phyloP scores from a whole-genome alignment of 225 moss, liverwort and hornwort genomes.

The Anthoceros angustus region DNA sequence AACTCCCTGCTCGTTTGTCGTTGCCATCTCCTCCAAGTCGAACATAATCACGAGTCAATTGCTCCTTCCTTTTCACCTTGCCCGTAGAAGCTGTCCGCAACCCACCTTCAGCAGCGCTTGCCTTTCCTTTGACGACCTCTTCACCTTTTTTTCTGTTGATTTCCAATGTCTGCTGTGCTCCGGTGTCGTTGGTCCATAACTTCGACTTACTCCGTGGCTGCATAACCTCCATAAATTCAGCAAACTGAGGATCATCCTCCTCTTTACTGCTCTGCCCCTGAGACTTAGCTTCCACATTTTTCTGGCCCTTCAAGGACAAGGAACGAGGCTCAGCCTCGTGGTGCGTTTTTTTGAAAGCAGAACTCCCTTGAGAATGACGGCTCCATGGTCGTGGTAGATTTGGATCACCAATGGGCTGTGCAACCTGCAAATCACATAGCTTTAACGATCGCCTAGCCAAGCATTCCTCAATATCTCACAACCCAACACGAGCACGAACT shows the following conservation, averaged over 20 bases:
- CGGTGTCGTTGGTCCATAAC: slow-evolving; percentile 76
- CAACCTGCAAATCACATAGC: slow-evolving; percentile 30
- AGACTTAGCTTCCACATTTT: slow-evolving; percentile 9
- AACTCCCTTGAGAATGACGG: slow-evolving; percentile 91
- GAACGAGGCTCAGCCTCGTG: slow-evolving; percentile 20
- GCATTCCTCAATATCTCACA: too few relatives aligned
- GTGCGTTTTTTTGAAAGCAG: slow-evolving; percentile 30
- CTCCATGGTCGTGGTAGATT: slow-evolving; percentile 92
- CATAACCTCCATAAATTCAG: slow-evolving; percentile 85
- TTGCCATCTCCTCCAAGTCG: slow-evolving; percentile 12
- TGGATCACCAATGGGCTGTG: slow-evolving; percentile 53
- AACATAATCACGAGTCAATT: slow-evolving; percentile 36
- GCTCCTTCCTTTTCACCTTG: slow-evolving; percentile 61
- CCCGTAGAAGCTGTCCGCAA: slow-evolving; percentile 67
- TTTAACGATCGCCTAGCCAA: slow-evolving; percentile 8
- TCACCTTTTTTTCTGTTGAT: slow-evolving; percentile 15
- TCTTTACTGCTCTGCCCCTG: slow-evolving; percentile 15
- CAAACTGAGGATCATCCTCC: slow-evolving; percentile 51
- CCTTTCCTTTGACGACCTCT: slow-evolving; percentile 29
- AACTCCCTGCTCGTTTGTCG: background rate
- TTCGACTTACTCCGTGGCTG: slow-evolving; percentile 76
- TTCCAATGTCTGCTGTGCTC: slow-evolving; percentile 14
- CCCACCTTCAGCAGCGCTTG: slow-evolving; percentile 58
- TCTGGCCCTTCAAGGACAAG: slow-evolving; percentile 17
- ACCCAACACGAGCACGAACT: too few relatives aligned